These are phyloP conservation scores for Stagonosporopsis vannaccii DNA, from an alignment of 2,329 filamentous ascomycete genomes.

Conservation along the genomic window DNA sequence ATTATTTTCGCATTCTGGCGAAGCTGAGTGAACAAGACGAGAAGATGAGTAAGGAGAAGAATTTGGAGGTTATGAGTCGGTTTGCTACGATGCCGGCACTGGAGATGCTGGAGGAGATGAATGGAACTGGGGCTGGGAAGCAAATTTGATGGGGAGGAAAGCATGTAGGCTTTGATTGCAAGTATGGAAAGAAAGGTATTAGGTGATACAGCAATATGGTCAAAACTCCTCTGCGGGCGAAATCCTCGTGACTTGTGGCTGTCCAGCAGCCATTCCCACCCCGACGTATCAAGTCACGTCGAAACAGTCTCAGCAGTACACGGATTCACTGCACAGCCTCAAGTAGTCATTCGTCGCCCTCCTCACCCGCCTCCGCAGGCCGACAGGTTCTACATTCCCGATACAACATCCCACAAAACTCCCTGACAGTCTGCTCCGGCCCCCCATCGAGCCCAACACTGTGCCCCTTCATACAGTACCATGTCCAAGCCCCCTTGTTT, in stretches of 20 bases:
- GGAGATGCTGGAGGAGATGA: slow-evolving; percentile 44
- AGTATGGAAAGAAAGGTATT: neutral
- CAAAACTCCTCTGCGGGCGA: neutral
- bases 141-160: neutral
- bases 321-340: neutral
- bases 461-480: slow-evolving; percentile 43
- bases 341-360: slow-evolving; percentile 15
- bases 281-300: slow-evolving; percentile 1
- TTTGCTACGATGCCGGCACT: slow-evolving; percentile 59
- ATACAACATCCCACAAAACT: slow-evolving; percentile 43
- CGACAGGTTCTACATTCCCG: slow-evolving; percentile 36
- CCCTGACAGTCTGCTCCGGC: slow-evolving; percentile 33
- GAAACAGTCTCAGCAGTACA: neutral
- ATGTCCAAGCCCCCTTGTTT: slow-evolving; percentile 40
- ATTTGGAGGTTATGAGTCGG: slow-evolving; percentile 57
- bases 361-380: slow-evolving; percentile 22
- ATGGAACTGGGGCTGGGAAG: slow-evolving; percentile 17
- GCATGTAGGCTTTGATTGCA: neutral
- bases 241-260: neutral
- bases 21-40: slow-evolving; percentile 55
- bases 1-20: slow-evolving; percentile 63
- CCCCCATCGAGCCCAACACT: slow-evolving; percentile 31
- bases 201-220: neutral
- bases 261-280: slow-evolving; percentile 4
- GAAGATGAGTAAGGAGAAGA: slow-evolving; percentile 58